Base-by-base conservation (phyloP, 2,329 filamentous ascomycete species). In the Ceratocystis harringtonii region DNA sequence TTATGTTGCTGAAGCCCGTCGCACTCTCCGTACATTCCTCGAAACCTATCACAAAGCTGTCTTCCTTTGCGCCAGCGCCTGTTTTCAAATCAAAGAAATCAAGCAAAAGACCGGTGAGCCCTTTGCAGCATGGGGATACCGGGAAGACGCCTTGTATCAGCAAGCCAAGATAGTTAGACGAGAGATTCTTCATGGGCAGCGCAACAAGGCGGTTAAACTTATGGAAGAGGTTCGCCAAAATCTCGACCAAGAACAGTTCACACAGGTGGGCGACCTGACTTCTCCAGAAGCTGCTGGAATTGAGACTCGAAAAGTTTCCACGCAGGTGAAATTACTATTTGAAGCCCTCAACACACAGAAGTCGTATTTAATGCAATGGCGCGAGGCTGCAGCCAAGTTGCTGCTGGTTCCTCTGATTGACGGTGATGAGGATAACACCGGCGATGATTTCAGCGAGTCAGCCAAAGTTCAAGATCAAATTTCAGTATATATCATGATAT, bases 361-460 rank as follows among this genome's bases (percentile, higher is more conserved):
- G 22, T 7, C 8, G 12, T 32, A 57, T 1, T 5, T 57, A 15
- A 32, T 17, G 6, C 10, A 17, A 25, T 57, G 52, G 52, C 52
- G 52, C 52, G 28, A 28, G 4, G 28, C 12, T 30, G 52, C 30
- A n/a, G 52, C 17, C 52, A 57, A 57, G 7, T 28, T 57, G 28
- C 22, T 57, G 15, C 25, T 57, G 25, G 22, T 85, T 68, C 84
- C 89, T 0, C 79, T 97, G 1, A 84, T 97, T 19, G 94, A 97
- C 70, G 85, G 94, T 71, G 90, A 95, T 50, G 84, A 81, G 8
- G 90, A 95, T 66, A 81, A 85, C 1, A 92, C 90, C 10, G 94
- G 94, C 28, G 87, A 96, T 67, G 94, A 97, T 73, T 94, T 96
- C 68, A 88, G 90, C 69, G 84, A 89, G 41, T 95, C 92, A 0